Evolutionary conservation across 495 filamentous ascomycete genomes (phyloP).

Genomic region (Aspergillus indologenus): DNA sequence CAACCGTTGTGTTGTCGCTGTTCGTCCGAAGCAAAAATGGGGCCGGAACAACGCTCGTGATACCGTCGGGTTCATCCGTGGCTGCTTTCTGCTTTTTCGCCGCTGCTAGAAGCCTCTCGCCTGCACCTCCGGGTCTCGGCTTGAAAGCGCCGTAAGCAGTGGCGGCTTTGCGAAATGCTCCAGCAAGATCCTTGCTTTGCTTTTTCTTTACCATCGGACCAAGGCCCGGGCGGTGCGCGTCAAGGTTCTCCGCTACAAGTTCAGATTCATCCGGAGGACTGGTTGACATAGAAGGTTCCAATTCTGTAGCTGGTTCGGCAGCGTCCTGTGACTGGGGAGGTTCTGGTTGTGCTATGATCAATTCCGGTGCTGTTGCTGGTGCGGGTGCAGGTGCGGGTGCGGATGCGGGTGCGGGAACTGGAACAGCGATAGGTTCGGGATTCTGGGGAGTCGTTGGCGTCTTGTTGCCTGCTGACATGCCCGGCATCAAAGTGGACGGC

Average conservation of each 20-base stretch:
- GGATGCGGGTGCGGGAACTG: neutral
- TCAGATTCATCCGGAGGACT: slow-evolving; percentile 20
- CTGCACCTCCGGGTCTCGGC: slow-evolving; percentile 77
- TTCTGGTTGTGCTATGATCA: slow-evolving; percentile 3
- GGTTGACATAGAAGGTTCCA: slow-evolving; percentile 9
- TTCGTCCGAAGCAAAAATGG: slow-evolving; percentile 48
- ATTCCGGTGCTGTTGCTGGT: slow-evolving; percentile 4
- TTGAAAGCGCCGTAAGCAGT: slow-evolving; percentile 80
- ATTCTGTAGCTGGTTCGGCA: slow-evolving; percentile 10
- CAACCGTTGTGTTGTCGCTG: slow-evolving; percentile 27
- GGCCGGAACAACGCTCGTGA: slow-evolving; percentile 80
- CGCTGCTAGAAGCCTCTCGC: slow-evolving; percentile 60
- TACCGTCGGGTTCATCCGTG: slow-evolving; percentile 72
- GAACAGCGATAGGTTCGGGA: slow-evolving; percentile 9
- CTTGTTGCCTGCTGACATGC: slow-evolving; percentile 17
- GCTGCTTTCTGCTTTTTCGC: slow-evolving; percentile 52
- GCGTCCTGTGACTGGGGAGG: slow-evolving; percentile 10
- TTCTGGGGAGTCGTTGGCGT: slow-evolving; percentile 19
- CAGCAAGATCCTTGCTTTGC: slow-evolving; percentile 66
- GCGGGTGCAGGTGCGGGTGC: slow-evolving; percentile 10
- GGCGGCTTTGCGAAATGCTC: slow-evolving; percentile 80
- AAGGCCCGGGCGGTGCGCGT: slow-evolving; percentile 68
- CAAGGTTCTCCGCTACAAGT: slow-evolving; percentile 45
- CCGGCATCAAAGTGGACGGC: slow-evolving; percentile 25
- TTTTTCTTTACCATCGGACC: slow-evolving; percentile 89